Evolutionary conservation across 805 yeast genomes (phyloP), one percentile per base, ranked within the genome.

Genomic region (Wickerhamomyces pijperi): DNA sequence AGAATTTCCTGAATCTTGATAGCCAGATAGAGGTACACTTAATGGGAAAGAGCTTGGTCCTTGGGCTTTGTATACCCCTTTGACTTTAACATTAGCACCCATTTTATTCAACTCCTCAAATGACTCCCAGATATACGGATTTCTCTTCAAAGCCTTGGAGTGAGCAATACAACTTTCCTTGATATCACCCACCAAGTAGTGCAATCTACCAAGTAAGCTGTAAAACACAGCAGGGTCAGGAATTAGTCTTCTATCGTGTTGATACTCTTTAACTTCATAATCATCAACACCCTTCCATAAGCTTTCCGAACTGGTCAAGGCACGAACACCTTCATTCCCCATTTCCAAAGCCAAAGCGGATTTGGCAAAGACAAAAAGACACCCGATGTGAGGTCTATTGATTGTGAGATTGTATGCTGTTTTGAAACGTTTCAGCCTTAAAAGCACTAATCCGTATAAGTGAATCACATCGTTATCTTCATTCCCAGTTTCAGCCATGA

Each of bases 121-220:
- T 0, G 96, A 86, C 53, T 86, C 96, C 73, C 92, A 86, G 32
- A 86, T 68, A 53, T 67, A 84, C 15, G 94, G 95, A 54, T 92
- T 83, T 45, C 68, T 60, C 42, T 76, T 74, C 41, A 86, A 65
- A 1, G 90, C 84, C 46, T 71, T 74, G 0, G 84, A 70, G 54
- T 79, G 83, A 50, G 76, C 72, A 36, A 79, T 60, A 0, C 82
- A 70, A 41, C 92, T 78, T 41, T 78, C 76, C 46, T 76, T 72
- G 5, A 64, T 53, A 51, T 82, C 85, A 19, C 82, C 83, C 7
- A 67, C 59, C 7, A 68, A 66, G 16, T 61, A 58, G 50, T 78
- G 77, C 35, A 88, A 63, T 44, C 77, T 79, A 0, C 94, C 97
- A 45, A 85, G 57, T 15, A 87, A 52, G 43, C 73, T 72, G 51